phyloP scores from a whole-genome alignment of 1,284 basidiomycete species.

The Uromyces viciae-fabae region DNA sequence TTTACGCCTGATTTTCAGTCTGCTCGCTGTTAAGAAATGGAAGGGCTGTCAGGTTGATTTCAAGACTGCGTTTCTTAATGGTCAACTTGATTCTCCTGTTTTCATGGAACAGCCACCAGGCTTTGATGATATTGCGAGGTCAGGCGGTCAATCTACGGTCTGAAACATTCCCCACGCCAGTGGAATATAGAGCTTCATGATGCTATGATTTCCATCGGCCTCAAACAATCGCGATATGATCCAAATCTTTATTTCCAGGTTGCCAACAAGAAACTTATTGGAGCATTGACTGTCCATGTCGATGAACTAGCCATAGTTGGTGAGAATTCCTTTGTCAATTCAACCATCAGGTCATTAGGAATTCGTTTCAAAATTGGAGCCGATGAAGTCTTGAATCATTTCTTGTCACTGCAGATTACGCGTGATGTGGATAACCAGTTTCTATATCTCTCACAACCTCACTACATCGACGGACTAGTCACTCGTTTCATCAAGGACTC shows the following conservation, averaged over 20 bases:
- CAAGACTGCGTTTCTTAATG: background rate
- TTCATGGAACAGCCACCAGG: background rate
- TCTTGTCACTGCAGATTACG: background rate
- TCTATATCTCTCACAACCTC: background rate
- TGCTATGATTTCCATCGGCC: background rate
- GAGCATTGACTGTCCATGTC: background rate
- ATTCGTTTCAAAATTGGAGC: background rate
- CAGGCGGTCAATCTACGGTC: background rate
- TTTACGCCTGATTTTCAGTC: background rate
- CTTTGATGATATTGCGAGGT: background rate
- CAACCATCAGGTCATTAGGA: background rate
- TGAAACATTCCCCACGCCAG: background rate
- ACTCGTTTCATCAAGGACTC: background rate
- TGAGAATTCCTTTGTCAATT: background rate
- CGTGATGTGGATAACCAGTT: background rate
- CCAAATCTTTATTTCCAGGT: background rate
- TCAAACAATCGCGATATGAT: background rate
- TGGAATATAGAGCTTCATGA: background rate
- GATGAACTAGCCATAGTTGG: background rate
- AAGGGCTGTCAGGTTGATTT: background rate
- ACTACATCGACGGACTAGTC: background rate
- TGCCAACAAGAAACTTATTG: background rate
- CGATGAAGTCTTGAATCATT: background rate
- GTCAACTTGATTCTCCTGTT: background rate
- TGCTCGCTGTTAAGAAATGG: background rate